Base-by-base conservation (phyloP, 192 early-diverging fungal species). In the Spinellus fusiger region DNA sequence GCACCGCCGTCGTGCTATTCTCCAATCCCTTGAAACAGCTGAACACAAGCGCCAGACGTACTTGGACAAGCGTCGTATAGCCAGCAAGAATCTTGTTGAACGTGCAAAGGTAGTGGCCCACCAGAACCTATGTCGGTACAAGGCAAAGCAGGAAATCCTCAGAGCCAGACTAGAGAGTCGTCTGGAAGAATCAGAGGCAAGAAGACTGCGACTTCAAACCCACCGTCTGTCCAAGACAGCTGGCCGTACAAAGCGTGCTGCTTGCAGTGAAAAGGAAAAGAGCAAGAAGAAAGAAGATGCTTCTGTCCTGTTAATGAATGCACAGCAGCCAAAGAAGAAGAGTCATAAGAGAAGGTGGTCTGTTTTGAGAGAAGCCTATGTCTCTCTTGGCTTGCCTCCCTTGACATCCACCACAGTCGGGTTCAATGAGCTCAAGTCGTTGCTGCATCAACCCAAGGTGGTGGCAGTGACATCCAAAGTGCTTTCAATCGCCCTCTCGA, bases 381-480 rank as follows among this genome's bases (percentile, higher is more conserved):
- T 32, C 2, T 37, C 59, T n/a, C 46, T 67, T 22, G 51, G 59
- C 2, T 34, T 67, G 10, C 40, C 52, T 22, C 20, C 31, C 3
- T 29, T 50, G 4, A 37, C 44, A 9, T 25, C 50, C 12, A 60
- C 58, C 18, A 38, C 34, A 29, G 28, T 68, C 9, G 53, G 65
- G 6, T 77, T 77, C 54, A 53, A 69, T 10, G 60, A 56, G 16
- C 46, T 77, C 1, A 62, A 59, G 0, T 31, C 62, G 16, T n/a
- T 69, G 49, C 22, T 77, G 33, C 61, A 74, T 28, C 50, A 67
- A 10, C 62, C 66, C 27, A 70, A 66, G 40, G 50, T 62, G 0
- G 61, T 78, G 37, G 68, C 75, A 26, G 69, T 74, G 6, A 66
- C 76, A n/a, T 28, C 64, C 5, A 69, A 66, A 44, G 37, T 81